Percentiles rank a stretch among this genome's conserved stretches.
phyloP scores from a whole-genome alignment of 495 filamentous ascomycete species.

The Neurospora sp. region DNA sequence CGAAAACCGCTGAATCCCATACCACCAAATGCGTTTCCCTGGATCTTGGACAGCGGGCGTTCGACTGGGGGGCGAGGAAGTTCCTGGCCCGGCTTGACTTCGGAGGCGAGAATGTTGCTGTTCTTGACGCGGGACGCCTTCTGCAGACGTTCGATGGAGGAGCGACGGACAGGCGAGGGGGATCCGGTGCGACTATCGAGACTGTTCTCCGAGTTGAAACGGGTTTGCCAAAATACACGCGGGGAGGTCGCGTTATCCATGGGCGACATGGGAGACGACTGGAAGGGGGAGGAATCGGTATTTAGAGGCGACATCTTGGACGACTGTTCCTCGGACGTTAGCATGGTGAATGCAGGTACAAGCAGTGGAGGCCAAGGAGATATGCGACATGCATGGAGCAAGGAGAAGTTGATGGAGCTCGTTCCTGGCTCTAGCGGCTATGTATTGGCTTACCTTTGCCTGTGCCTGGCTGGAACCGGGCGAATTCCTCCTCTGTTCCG shows the following conservation, averaged over 20 bases:
- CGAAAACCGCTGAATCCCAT: conserved; percentile 37
- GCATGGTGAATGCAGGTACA: conserved; percentile 1
- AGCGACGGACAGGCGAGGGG: conserved; percentile 60
- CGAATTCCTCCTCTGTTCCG: conserved; percentile 56
- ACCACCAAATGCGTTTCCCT: conserved; percentile 50
- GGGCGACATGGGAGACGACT: conserved; percentile 54
- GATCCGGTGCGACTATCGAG: conserved; percentile 49
- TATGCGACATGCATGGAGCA: not conserved
- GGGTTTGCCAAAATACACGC: conserved; percentile 76
- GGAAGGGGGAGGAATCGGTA: conserved; percentile 64
- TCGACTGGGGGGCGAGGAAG: conserved; percentile 67
- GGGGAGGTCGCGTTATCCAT: conserved; percentile 50
- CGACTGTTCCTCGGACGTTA: conserved; percentile 1
- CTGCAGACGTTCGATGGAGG: conserved; percentile 88
- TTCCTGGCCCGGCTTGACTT: conserved; percentile 83
- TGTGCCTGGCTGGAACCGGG: conserved; percentile 58
- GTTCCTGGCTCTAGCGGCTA: not conserved
- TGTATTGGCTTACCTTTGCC: conserved; percentile 45
- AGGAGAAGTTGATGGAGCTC: not conserved
- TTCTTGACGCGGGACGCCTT: conserved; percentile 91
- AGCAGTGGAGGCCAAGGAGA: not conserved
- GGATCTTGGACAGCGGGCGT: conserved; percentile 64
- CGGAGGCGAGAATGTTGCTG: conserved; percentile 86
- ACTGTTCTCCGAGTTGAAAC: conserved; percentile 59
- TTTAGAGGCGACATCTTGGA: conserved; percentile 34